A percentile compares a stretch with the other conserved stretches of the same genome.
Conservation (phyloP, 2,329 filamentous ascomycete genomes). For the Calonectria multiphialidica region DNA sequence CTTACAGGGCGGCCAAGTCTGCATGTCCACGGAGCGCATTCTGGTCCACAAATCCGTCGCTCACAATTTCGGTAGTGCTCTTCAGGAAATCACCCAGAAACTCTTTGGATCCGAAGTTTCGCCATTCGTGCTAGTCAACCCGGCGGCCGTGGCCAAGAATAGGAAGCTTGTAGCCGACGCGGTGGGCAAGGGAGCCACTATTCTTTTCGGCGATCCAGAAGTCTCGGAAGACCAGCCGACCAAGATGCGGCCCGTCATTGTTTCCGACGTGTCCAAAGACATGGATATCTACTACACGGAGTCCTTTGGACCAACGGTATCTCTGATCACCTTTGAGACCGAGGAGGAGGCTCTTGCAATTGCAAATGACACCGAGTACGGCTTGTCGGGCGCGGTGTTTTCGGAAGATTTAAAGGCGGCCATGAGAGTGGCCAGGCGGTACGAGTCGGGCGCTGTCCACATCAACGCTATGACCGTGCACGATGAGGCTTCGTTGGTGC, state of each 20-base stretch:
- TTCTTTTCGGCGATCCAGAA: conserved; percentile 53
- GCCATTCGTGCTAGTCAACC: conserved; percentile 73
- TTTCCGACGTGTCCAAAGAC: conserved; percentile 66
- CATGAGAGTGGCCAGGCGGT: conserved; percentile 66
- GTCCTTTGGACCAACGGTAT: conserved; percentile 80
- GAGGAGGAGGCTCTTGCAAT: conserved; percentile 79
- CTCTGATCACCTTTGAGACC: conserved; percentile 70
- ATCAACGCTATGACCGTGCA: conserved; percentile 75
- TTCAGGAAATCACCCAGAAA: conserved; percentile 51
- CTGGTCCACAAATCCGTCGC: conserved; percentile 62
- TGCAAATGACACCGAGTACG: conserved; percentile 86
- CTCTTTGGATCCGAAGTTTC: conserved; percentile 67
- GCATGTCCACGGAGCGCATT: conserved; percentile 86
- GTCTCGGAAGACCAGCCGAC: conserved; percentile 45
- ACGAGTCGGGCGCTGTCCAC: conserved; percentile 75
- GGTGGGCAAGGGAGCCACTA: conserved; percentile 70
- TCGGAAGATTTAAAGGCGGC: conserved; percentile 72
- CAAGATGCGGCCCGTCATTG: conserved; percentile 71
- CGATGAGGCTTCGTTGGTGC: conserved; percentile 71
- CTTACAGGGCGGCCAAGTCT: conserved; percentile 74
- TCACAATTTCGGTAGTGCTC: conserved; percentile 55
- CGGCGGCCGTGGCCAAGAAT: conserved; percentile 73
- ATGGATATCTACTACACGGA: conserved; percentile 76
- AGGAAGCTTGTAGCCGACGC: conserved; percentile 76
- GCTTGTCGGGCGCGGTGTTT: conserved; percentile 77